Base-by-base conservation (phyloP, 108 stramenopile genomes). In the Conticribra weissflogii region DNA sequence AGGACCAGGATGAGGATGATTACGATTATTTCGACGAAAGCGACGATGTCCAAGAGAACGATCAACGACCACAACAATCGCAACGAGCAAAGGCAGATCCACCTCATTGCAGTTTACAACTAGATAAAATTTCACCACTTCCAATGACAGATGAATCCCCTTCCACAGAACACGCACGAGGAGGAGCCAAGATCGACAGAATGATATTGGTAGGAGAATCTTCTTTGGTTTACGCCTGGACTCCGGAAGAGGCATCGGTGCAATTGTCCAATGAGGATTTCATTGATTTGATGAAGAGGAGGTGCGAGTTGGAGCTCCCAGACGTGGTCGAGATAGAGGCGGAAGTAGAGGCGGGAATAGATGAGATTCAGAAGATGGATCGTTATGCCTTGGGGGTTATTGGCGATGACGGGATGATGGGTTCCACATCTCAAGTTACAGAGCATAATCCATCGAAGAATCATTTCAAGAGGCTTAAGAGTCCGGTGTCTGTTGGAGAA, bases 191-290 rank as follows among this genome's bases (percentile, higher is more conserved):
- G 14, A 73, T 79, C 47, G 78, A 79, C 57, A 59, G 78, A 24
- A 75, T 79, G 78, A 68, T 79, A 33, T 47, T 74, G 7, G 67
- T 69, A 2, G 78, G 78, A 16, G 78, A 79, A 71, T 62, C 52
- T 2, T 50, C 59, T 21, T 30, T 79, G 68, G 73, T 69, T 9
- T 69, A 70, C 28, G 78, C 74, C 2, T 79, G 78, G 78, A 79
- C 78, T 4, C 78, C 78, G 9, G 78, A 79, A 67, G 78, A 79
- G 52, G 65, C 76, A 19, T 23, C 49, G 16, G 4, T 30, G 32
- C n/a, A 18, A 14, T 78, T 70, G 47, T 36, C 57, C 12, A 24
- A 78, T 65, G 49, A 65, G 18, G 68, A 78, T 24, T 78, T 59
- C 53, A 34, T 52, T 47, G 22, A 27, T 16, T 54, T 78, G 57